Evolutionary conservation across 2,329 filamentous ascomycete genomes (phyloP), one percentile per base, ranked within the genome.

Genomic region (Allantophomopsis lycopodina): DNA sequence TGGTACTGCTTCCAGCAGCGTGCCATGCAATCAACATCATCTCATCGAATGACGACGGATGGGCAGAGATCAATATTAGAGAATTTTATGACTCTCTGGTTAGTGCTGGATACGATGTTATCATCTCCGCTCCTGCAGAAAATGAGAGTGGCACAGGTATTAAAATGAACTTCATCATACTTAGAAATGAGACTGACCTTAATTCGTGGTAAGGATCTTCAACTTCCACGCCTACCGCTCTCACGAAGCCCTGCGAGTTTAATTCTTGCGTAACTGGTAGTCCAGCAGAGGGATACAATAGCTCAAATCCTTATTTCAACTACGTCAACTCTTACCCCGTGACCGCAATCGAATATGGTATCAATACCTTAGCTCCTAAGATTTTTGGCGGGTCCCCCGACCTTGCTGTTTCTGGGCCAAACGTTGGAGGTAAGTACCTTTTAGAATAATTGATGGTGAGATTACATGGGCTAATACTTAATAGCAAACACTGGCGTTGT

Each of bases 21-120:
- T 47, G 47, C 7, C 48, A 49, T 18, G 56, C 55, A 40, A 52
- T 68, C 35, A 73, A 74, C 47, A 72, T 79, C 50, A 53, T 84
- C 40, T 73, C 79, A 41, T 69, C 70, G 46, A 84, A 84, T 56
- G 79, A 84, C 47, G 80, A 84, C 52, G 79, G 80, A 28, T 84
- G 80, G 80, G 76, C 79, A 5, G 79, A 83, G 59, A 67, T 68
- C 32, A 81, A 83, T 50, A 60, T 79, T 37, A 70, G 79, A 13
- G 64, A 66, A 0, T 61, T 83, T 38, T 72, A 79, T 57, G 57
- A 72, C 39, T 62, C 65, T 11, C 58, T 84, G 32, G 65, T 58
- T 8, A 56, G 57, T 2, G 66, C 70, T 2, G 74, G 73, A 0
- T 70, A 83, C 48, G 62, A 73, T 8, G 73, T 76, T 7, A 63